Conservation (phyloP, 495 filamentous ascomycete species). For the Penicillium pulvis region DNA sequence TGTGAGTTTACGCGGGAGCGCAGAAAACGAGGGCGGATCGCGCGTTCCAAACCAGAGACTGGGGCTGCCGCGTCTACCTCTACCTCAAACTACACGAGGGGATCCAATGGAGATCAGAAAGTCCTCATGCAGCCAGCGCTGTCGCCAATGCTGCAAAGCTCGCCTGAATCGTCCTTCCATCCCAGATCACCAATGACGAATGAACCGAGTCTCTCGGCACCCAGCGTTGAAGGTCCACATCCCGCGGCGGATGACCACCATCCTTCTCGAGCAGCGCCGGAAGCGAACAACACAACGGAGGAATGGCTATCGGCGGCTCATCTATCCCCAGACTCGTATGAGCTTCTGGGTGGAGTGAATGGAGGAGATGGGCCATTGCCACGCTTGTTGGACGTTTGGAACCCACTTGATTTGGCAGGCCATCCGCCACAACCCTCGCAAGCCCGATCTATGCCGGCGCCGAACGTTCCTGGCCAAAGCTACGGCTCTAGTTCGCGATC, state of each 20-base stretch:
- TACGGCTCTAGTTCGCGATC: slow-evolving; percentile 17
- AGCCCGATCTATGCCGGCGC: slow-evolving; percentile 14
- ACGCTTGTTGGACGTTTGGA: slow-evolving; percentile 42
- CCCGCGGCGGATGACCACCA: slow-evolving; percentile 26
- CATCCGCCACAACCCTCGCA: slow-evolving; percentile 15
- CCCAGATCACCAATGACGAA: slow-evolving; percentile 39
- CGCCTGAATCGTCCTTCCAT: slow-evolving; percentile 30
- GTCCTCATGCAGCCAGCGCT: slow-evolving; percentile 11
- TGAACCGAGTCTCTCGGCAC: slow-evolving; percentile 35
- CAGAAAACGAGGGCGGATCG: slow-evolving; percentile 49
- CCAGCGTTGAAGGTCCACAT: slow-evolving; percentile 36
- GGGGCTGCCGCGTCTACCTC: slow-evolving; percentile 4
- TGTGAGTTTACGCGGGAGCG: slow-evolving; percentile 51
- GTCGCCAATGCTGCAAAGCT: slow-evolving; percentile 30
- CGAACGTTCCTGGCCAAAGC: slow-evolving; percentile 16
- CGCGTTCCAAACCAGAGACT: slow-evolving; percentile 32
- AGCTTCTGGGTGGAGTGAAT: slow-evolving; percentile 30
- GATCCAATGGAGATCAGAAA: slow-evolving; percentile 20
- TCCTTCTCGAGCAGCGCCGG: slow-evolving; percentile 18
- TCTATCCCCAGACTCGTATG: slow-evolving; percentile 43
- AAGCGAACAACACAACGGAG: slow-evolving; percentile 35
- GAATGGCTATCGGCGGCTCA: slow-evolving; percentile 46
- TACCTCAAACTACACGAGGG: slow-evolving; percentile 10
- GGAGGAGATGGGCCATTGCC: slow-evolving; percentile 36
- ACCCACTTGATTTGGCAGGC: slow-evolving; percentile 33